Evolutionary conservation across 192 early-diverging fungal species (phyloP), one percentile per base, ranked within the genome.

Genomic region (Rhizophagus clarus): DNA sequence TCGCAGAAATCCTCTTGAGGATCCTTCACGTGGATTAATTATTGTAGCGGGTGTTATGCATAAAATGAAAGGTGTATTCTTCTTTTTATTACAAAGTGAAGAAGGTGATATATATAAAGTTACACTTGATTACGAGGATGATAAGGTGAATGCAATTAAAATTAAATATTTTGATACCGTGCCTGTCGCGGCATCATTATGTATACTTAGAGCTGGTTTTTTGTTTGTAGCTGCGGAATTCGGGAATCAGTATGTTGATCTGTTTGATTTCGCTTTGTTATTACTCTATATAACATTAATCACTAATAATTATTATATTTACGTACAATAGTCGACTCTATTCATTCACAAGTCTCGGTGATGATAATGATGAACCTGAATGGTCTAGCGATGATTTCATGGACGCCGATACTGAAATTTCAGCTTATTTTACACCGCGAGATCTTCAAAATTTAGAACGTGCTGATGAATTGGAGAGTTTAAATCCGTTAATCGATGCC

Each of bases 101-200:
- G 89, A 92, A 40, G 98, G 98, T 60, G 97, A 99, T 83, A 85
- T 99, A 70, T 99, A 88, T 87, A 98, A 98, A 84, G 85, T 98
- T 60, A 94, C 95, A 4, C 91, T 98, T 81, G 95, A 97, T 37
- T 93, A 91, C 80, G 85, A 84, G 22, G 88, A 86, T 3, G 88
- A 88, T 28, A 84, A 79, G 63, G 93, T 92, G 5, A 88, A 87
- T 22, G 88, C 88, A 4, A 87, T 99, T 82, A 91, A 90, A 34
- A 93, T 99, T 78, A 94, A 94, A 79, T 99, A 99, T 81, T 99
- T 98, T 86, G 97, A 99, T 81, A 96, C 96, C 7, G 88, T 99
- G 4, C 92, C 96, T n/a, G 88, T 93, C 4, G 88, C 96, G 11
- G 86, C 89, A 20, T 86, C 89, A 32, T 81, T 99, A 62, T 91